Evolutionary conservation across 768 basidiomycete species (phyloP), one percentile per base, ranked within the genome.

Genomic region (Psilocybe azurescens): DNA sequence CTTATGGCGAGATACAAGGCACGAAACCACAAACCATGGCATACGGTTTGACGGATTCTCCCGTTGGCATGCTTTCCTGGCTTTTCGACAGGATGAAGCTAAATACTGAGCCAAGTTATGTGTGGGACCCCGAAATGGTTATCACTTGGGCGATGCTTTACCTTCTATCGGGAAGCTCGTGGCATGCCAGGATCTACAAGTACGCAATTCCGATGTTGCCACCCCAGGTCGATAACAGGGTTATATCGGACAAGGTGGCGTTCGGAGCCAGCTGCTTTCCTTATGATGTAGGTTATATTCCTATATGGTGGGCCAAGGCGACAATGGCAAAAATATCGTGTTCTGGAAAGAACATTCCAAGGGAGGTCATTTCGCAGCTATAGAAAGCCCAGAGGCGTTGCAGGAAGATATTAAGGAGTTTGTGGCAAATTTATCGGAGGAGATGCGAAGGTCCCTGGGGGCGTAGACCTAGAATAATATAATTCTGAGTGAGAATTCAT

Each of bases 1-100:
- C 79, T 7, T 83, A 83, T 61, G 71, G 65, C 29, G 33, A 36
- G 2, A 72, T 76, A 32, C 81, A 81, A 61, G 69, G 71, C 1
- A 80, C 80, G 0, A 79, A 78, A 60, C 81, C 81, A 0, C 81
- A 82, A 61, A 81, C 81, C 1, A 64, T 83, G 16, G 81, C 80
- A 0, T 84, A 84, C 62, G 68, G 72, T 1, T 72, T 87, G 1
- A 65, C 79, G 0, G 86, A 86, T 64, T 84, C 83, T 2, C 86
- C 86, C 8, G 76, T 80, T 1, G 86, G 83, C 1, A 65, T 82
- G 62, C 73, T 82, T 13, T 76, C 79, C 14, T 83, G 81, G 81
- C 79, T 83, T 38, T 75, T 78, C 33, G 81, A 82, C 58, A 83
- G 82, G 55, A 56, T 81, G 5, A 61, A 70, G n/a, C 30, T 44